Base-by-base conservation (phyloP, 176 grass and related monocot species). In the Rhipidocladum racemiflorum region DNA sequence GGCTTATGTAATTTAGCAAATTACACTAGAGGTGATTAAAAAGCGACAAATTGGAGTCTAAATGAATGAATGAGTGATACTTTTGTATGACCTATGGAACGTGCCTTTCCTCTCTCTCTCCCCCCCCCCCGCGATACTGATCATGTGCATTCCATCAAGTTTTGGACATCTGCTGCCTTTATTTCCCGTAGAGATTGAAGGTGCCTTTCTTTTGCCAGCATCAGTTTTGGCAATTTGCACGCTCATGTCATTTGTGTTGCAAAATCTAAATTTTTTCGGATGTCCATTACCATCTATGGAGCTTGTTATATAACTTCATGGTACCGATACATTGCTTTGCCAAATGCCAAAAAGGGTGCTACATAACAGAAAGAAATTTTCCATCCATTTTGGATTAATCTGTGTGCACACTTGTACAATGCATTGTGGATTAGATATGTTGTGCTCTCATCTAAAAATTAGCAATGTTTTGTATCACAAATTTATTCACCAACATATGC, bases 401-500 rank as follows among this genome's bases (percentile, higher is more conserved):
- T 29, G 50, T 63, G 30, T 24, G 14, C 20, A 59, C 3, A 1
- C 17, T 20, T 72, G 63, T 45, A 7, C 28, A 46, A 0, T 24
- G 0, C 12, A 51, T 63, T 35, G 9, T 84, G 21, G 0, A 15
- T 68, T 50, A 68, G 46, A 17, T 75, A 16, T 56, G 18, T 14
- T 60, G 0, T 57, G 25, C 44, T 76, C 17, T 66, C 32, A 60
- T 65, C 12, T 59, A 60, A 34, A 27, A 23, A 23, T 4, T 5
- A 80, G 2, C 8, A 76, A 60, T 68, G 23, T 61, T 46, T 10
- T 69, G 0, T 69, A 28, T n/a, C 35, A 62, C 21, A 0, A 55
- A 27, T 51, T 55, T 78, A 85, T 76, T 21, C 40, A 17, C 7
- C 1, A 27, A 54, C 20, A 86, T 87, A 70, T 83, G 64, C 6